These are phyloP conservation scores for Thalassiosira mediterranea DNA, from an alignment of 352 stramenopile genomes.

Conservation along the genomic window DNA sequence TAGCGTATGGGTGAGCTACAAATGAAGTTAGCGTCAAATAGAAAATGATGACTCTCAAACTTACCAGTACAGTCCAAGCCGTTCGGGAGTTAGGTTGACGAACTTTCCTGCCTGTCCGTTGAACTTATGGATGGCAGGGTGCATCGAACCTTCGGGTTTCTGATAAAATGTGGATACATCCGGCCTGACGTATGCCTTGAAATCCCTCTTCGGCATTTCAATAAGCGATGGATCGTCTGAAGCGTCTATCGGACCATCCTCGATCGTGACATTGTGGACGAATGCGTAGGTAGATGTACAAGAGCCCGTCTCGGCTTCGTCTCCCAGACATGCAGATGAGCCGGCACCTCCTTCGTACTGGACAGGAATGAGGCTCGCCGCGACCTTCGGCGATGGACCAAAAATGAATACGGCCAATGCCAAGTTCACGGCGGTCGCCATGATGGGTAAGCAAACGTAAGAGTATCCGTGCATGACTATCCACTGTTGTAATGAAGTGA, in stretches of 20 bases:
- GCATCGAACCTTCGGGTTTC: conserved; percentile 42
- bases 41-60: no score
- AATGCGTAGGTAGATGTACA: not conserved
- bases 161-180: conserved; percentile 65
- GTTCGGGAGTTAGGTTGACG: conserved; percentile 63
- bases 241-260: conserved; percentile 1
- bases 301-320: not conserved
- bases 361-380: conserved; percentile 8
- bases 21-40: no score
- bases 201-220: conserved; percentile 44
- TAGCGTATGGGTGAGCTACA: no score
- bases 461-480: conserved; percentile 23
- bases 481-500: no score
- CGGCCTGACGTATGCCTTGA: conserved; percentile 50
- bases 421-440: conserved; percentile 14
- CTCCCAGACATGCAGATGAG: not conserved
- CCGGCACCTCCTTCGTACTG: conserved; percentile 13
- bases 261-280: not conserved
- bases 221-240: conserved; percentile 44
- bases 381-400: not conserved
- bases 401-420: conserved; percentile 9
- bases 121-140: conserved; percentile 25
- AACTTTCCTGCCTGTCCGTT: conserved; percentile 68
- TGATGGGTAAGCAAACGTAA: conserved; percentile 6
- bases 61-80: conserved; percentile 38